Base-by-base conservation (phyloP, 805 yeast genomes). In the Yamadazyma tumulicola region DNA sequence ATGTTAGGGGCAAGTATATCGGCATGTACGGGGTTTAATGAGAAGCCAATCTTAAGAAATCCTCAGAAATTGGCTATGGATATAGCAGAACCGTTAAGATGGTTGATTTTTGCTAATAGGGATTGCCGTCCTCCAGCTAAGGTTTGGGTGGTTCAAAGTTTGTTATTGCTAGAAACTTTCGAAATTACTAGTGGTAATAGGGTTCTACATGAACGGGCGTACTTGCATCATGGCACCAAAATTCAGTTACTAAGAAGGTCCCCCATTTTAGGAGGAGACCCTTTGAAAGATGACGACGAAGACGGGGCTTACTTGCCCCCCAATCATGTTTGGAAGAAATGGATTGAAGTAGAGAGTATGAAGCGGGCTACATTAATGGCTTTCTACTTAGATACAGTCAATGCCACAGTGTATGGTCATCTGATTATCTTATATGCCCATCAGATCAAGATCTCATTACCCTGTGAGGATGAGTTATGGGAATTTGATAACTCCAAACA, bases 211-310 rank as follows among this genome's bases (percentile, higher is more conserved):
- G 95, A 85, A 53, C 57, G 95, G 29, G 81, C 85, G 0, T 86
- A 80, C 54, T 61, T 86, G n/a, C 93, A 85, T 49, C 95, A 85
- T 54, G 95, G 93, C 4, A 79, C 93, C n/a, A 56, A 56, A 38
- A 51, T 55, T 12, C 59, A 55, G 34, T 27, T 56, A 9, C 38
- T 54, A 6, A 33, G 57, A 26, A 37, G 57, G 29, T 41, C 49
- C 12, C 55, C 55, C n/a, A 34, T 64, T 9, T 42, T 65, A 10
- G 73, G 69, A 6, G 69, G 71, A 10, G 69, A 64, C 34, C 70
- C 69, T 0, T 47, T 54, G 22, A 59, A 55, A 37, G 47, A 39
- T 18, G 47, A 43, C 12, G 49, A 52, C 15, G 54, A 50, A 10
- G 63, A 60, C 12, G 47, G 43, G 9, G 43, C 34, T 1, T 39